These are phyloP conservation scores for Penicillium sp. DNA, from an alignment of 2,329 filamentous ascomycete genomes.

Conservation along the genomic window DNA sequence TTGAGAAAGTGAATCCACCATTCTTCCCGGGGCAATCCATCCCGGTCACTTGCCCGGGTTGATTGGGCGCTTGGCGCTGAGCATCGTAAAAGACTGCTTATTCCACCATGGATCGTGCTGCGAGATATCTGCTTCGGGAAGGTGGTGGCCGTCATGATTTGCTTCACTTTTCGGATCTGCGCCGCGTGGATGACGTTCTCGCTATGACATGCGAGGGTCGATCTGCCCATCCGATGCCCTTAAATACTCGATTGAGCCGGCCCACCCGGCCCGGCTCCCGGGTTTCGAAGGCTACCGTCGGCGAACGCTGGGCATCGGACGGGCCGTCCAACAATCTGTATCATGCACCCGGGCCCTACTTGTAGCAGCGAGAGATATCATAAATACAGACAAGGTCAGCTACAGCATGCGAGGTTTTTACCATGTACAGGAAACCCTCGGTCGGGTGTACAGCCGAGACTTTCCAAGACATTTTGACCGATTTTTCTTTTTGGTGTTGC, in stretches of 20 bases:
- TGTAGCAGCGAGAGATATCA: not conserved
- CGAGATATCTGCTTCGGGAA: not conserved
- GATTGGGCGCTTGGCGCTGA: not conserved
- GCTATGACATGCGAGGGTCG: not conserved
- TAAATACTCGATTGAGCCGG: too few relatives aligned
- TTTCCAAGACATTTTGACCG: not conserved
- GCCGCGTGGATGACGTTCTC: not conserved
- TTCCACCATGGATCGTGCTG: not conserved
- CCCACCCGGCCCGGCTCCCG: not conserved
- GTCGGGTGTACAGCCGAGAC: not conserved
- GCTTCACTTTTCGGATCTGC: not conserved
- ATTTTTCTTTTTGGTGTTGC: not conserved
- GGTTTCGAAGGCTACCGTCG: too few relatives aligned
- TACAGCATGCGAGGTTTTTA: not conserved
- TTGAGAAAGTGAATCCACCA: not conserved
- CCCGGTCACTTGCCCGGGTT: not conserved
- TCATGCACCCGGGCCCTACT: too few relatives aligned
- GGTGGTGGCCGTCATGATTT: not conserved
- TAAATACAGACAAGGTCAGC: not conserved
- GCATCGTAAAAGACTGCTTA: not conserved
- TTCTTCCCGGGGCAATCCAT: not conserved
- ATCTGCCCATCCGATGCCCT: too few relatives aligned
- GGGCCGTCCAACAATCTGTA: not conserved
- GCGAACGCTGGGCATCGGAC: too few relatives aligned
- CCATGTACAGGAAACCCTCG: not conserved